A percentile compares a stretch with the other conserved stretches of the same genome.
Evolutionary conservation across 2,329 filamentous ascomycete species (phyloP).

Genomic region (Colletotrichum falcatum): DNA sequence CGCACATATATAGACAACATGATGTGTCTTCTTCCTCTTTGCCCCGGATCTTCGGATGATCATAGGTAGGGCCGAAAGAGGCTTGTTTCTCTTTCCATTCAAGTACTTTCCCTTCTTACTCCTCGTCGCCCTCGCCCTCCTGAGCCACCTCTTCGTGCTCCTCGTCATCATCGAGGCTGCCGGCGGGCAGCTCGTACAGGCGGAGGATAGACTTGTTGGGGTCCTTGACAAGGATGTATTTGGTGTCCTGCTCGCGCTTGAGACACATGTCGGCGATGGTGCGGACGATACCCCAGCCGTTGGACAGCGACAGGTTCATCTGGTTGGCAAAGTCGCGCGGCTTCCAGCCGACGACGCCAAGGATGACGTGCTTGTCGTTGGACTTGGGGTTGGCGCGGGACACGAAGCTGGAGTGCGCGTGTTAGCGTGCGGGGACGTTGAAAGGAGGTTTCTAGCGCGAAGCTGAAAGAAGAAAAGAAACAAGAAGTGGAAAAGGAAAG

Average conservation of each 20-base stretch:
- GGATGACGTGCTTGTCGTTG: slow-evolving; percentile 93
- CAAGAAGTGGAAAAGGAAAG: background rate
- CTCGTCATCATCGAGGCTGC: slow-evolving; percentile 91
- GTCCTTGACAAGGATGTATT: slow-evolving; percentile 87
- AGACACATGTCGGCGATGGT: slow-evolving; percentile 97
- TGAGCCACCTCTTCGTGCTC: slow-evolving; percentile 74
- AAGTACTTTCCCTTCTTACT: slow-evolving; percentile 43
- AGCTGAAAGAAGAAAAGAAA: slow-evolving; percentile 49
- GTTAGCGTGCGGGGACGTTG: slow-evolving; percentile 45
- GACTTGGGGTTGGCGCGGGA: slow-evolving; percentile 92
- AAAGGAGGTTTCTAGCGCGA: background rate
- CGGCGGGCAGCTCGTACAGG: slow-evolving; percentile 88
- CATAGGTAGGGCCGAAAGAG: background rate
- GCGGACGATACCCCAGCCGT: slow-evolving; percentile 98
- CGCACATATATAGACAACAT: background rate
- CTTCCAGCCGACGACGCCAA: slow-evolving; percentile 98
- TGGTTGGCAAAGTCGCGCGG: slow-evolving; percentile 95
- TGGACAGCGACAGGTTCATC: slow-evolving; percentile 97
- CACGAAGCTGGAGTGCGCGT: slow-evolving; percentile 76
- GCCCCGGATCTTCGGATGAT: background rate
- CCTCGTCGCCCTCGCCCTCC: slow-evolving; percentile 54
- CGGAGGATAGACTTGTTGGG: slow-evolving; percentile 97
- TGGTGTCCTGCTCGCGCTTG: slow-evolving; percentile 77
- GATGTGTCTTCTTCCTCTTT: background rate
- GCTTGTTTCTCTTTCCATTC: background rate